Conservation (phyloP, 805 yeast genomes). For the Candida odintsovae region DNA sequence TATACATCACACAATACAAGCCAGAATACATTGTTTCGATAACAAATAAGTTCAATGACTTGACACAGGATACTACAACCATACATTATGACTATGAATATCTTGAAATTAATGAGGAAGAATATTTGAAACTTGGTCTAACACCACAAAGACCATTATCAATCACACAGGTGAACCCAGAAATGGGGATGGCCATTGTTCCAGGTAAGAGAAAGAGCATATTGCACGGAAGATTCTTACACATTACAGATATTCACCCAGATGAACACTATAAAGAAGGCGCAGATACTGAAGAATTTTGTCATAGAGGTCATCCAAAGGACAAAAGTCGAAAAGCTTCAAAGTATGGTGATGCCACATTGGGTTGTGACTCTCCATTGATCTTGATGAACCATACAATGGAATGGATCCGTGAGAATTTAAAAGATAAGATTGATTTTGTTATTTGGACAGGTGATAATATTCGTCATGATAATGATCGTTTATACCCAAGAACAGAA, state of each 20-base stretch:
- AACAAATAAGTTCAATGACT: neutral
- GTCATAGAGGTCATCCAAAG: conserved; percentile 45
- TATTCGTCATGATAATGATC: conserved; percentile 77
- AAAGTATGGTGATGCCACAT: conserved; percentile 65
- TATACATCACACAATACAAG: neutral
- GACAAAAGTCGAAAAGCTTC: conserved; percentile 45
- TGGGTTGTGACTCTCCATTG: conserved; percentile 76
- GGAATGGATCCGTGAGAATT: conserved; percentile 56
- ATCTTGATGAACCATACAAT: conserved; percentile 55
- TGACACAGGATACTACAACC: neutral
- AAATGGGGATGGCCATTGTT: neutral
- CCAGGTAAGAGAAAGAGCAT: conserved; percentile 7
- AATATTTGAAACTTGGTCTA: conserved; percentile 30
- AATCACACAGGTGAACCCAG: conserved; percentile 1
- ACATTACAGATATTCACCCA: conserved; percentile 83
- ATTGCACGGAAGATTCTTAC: conserved; percentile 72
- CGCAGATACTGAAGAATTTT: conserved; percentile 39
- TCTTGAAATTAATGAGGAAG: conserved; percentile 23
- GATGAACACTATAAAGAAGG: conserved; percentile 61
- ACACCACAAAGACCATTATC: conserved; percentile 35
- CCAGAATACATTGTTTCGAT: neutral
- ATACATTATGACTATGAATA: conserved; percentile 2
- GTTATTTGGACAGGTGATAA: conserved; percentile 92
- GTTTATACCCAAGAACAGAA: conserved; percentile 70
- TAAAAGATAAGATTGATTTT: conserved; percentile 76